Percentiles rank a stretch among this genome's conserved stretches.
Evolutionary conservation across 2,329 filamentous ascomycete species (phyloP).

Genomic region (Aureobasidium sp.): DNA sequence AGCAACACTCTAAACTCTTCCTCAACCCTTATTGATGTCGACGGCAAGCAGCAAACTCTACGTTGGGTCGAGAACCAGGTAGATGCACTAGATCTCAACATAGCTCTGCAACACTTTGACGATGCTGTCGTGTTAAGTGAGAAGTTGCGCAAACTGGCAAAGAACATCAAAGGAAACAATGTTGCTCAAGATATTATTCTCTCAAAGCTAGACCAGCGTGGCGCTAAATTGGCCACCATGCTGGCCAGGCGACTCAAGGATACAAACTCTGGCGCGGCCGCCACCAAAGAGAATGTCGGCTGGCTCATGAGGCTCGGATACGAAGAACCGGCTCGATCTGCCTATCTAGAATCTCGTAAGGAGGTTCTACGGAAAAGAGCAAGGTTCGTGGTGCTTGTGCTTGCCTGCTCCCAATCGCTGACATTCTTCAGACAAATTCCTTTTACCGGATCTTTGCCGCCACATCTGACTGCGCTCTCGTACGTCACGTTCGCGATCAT

Average conservation of each 20-base stretch:
- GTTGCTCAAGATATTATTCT: constrained; percentile 88
- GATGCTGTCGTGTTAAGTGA: constrained; percentile 76
- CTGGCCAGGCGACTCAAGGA: constrained; percentile 70
- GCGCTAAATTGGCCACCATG: constrained; percentile 64
- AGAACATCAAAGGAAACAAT: constrained; percentile 72
- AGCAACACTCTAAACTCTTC: constrained; percentile 21
- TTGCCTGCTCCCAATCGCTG: constrained; percentile 19
- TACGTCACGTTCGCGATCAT: constrained; percentile 95
- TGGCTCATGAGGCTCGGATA: constrained; percentile 85
- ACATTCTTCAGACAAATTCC: constrained; percentile 65
- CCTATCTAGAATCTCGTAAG: constrained; percentile 72
- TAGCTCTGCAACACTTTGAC: constrained; percentile 84
- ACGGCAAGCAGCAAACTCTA: constrained; percentile 91
- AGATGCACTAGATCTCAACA: constrained; percentile 91
- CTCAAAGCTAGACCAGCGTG: constrained; percentile 81
- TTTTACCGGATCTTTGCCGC: constrained; percentile 85
- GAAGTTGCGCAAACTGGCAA: constrained; percentile 70
- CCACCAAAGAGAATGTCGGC: constrained; percentile 70
- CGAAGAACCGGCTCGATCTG: constrained; percentile 79
- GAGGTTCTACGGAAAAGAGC: constrained; percentile 72
- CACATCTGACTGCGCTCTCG: constrained; percentile 91
- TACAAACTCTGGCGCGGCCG: constrained; percentile 65
- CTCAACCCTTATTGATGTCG: constrained; percentile 79
- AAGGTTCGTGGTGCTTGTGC: constrained; percentile 46
- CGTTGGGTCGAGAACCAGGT: constrained; percentile 94